Evolutionary conservation across 345 rosid genomes (phyloP), one percentile per base, ranked within the genome.

Genomic region (Turnera subulata): DNA sequence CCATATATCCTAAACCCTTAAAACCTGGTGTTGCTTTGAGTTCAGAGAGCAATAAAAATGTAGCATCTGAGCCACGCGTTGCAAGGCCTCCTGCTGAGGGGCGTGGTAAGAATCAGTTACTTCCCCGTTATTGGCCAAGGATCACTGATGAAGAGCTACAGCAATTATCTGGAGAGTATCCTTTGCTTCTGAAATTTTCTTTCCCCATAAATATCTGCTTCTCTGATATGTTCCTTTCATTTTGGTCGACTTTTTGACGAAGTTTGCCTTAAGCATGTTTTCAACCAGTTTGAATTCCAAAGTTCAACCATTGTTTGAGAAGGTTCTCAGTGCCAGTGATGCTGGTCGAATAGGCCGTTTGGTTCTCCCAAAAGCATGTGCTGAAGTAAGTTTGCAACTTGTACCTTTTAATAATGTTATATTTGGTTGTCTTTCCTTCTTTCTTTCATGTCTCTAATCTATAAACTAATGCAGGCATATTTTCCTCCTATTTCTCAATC

Each of bases 351-450:
- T 91, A 74, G 98, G 96, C 63, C 92, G 96, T 35, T 68, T 91
- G 60, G 98, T 91, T 78, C 92, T 91, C 25, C 96, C 96, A 23
- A 91, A 91, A 84, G 96, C 96, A 13, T 91, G 98, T 69, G 98
- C 98, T 11, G 98, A 91, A 76, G 98, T 88, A 80, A 70, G 83
- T 73, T 54, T 50, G 20, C 13, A 43, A n/a, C 35, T 20, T n/a
- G 23, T 55, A 53, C 46, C 29, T 6, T 21, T 13, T 29, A 3
- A 3, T 29, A 38, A n/a, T 43, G 11, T 44, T 45, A 16, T 45
- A 18, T 59, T 32, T 46, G 37, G 33, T 49, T 25, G 6, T 5
- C 37, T n/a, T 26, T 32, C 24, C 23, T 32, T 46, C 22, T 66
- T 59, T 33, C 47, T 33, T 43, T 39, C 60, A 47, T 65, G 47